These are phyloP conservation scores for Scenedesmus sp. DNA, from an alignment of 163 green algal species.

Conservation along the genomic window DNA sequence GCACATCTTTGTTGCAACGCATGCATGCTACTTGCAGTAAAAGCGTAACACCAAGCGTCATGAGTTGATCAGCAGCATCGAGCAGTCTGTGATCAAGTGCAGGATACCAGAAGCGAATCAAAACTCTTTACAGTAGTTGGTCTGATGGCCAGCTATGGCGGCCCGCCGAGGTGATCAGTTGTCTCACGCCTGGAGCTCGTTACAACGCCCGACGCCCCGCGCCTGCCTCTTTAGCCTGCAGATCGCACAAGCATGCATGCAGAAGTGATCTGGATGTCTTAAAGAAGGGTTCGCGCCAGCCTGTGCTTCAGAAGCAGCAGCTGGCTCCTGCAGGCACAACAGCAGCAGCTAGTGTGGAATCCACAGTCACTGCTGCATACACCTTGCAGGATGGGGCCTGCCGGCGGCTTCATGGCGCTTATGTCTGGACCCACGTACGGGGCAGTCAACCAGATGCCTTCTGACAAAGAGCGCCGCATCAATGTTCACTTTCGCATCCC, in stretches of 20 bases:
- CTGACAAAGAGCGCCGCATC: conserved; percentile 51
- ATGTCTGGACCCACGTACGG: conserved; percentile 37
- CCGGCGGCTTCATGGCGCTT: conserved; percentile 36
- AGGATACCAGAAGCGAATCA: neutral
- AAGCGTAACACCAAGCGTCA: neutral
- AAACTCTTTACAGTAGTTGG: neutral
- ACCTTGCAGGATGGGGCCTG: conserved; percentile 7
- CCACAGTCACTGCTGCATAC: neutral
- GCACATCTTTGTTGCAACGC: neutral
- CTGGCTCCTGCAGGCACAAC: neutral
- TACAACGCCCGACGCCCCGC: neutral
- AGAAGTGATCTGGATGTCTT: neutral
- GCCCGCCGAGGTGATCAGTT: conserved; percentile 5
- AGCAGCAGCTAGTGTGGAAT: neutral
- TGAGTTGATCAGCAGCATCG: neutral
- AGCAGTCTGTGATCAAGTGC: neutral
- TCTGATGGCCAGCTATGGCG: neutral
- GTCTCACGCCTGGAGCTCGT: neutral
- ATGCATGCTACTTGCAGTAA: neutral
- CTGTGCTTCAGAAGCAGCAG: neutral
- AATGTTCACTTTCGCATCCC: conserved; percentile 72
- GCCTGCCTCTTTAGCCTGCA: neutral
- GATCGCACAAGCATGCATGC: neutral
- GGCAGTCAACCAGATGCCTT: neutral
- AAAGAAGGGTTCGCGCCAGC: neutral